Conservation (phyloP, 2,329 filamentous ascomycete genomes). For the Talaromyces sp. region DNA sequence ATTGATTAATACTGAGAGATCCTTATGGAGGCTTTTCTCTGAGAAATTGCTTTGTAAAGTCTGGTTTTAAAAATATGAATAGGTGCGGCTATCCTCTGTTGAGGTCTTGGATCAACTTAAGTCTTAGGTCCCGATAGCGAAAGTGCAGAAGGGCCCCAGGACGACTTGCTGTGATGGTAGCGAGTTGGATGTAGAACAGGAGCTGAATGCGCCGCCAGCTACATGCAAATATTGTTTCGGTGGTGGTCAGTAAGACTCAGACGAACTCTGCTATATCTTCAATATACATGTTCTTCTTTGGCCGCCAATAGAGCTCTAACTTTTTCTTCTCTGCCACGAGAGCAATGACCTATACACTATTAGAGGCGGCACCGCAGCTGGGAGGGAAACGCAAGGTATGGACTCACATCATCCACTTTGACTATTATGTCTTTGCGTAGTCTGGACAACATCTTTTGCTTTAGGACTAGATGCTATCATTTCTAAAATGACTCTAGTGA, state of each 20-base stretch:
- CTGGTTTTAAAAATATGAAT: conserved; percentile 13
- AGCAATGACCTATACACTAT: conserved; percentile 20
- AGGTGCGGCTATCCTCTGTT: conserved; percentile 10
- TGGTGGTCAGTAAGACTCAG: conserved; percentile 22
- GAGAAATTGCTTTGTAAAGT: conserved; percentile 15
- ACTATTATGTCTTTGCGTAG: conserved; percentile 1
- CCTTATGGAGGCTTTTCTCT: conserved; percentile 11
- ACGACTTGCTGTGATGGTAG: conserved; percentile 16
- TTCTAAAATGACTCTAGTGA: conserved; percentile 6
- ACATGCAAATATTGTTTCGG: conserved; percentile 24
- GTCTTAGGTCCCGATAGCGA: conserved; percentile 14
- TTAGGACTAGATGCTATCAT: conserved; percentile 18
- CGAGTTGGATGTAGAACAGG: conserved; percentile 18
- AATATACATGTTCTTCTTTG: conserved; percentile 27
- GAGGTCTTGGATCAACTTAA: conserved; percentile 16
- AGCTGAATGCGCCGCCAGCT: conserved; percentile 22
- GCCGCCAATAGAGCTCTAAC: conserved; percentile 14
- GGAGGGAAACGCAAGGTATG: not conserved
- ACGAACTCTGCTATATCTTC: conserved; percentile 28
- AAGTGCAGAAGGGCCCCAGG: conserved; percentile 14
- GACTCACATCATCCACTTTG: conserved; percentile 3
- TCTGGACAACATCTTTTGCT: conserved; percentile 11
- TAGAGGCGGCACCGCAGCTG: conserved; percentile 2
- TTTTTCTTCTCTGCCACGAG: conserved; percentile 20
- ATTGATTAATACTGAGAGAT: not conserved